These are phyloP conservation scores for Rhodomyrtus tomentosa DNA, from an alignment of 345 rosid genomes.

Conservation along the genomic window DNA sequence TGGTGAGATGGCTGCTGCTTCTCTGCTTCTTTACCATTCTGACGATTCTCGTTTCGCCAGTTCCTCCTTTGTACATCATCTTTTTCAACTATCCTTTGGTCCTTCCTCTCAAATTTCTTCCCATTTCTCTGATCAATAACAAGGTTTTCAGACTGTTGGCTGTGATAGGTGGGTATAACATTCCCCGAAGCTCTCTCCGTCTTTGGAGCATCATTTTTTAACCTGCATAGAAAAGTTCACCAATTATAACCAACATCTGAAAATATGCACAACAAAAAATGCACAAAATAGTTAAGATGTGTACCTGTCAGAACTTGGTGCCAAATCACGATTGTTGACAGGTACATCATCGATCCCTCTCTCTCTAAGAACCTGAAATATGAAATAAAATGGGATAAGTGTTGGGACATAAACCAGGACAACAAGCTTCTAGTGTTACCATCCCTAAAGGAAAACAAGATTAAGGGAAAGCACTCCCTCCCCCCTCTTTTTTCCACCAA, in stretches of 20 bases:
- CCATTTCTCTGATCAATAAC: constrained; percentile 33
- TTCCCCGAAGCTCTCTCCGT: constrained; percentile 36
- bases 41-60: constrained; percentile 47
- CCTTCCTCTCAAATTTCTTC: constrained; percentile 44
- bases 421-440: not conserved
- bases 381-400: not conserved
- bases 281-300: not conserved
- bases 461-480: not conserved
- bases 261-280: not conserved
- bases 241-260: not conserved
- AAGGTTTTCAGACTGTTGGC: constrained; percentile 27
- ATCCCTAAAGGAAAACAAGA: not conserved
- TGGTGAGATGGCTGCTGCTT: constrained; percentile 19
- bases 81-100: constrained; percentile 34
- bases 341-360: constrained; percentile 43
- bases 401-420: not conserved
- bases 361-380: constrained; percentile 56
- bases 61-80: constrained; percentile 43
- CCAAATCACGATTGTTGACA: constrained; percentile 24
- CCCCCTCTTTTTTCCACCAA: not conserved
- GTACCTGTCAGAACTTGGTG: constrained; percentile 47
- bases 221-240: constrained; percentile 20
- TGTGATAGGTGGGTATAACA: constrained; percentile 8
- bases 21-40: constrained; percentile 27
- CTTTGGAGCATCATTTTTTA: constrained; percentile 20